Percentiles rank a stretch among this genome's conserved stretches.
Conservation (phyloP, 176 grass and related monocot genomes). For the Carex littledalei region DNA sequence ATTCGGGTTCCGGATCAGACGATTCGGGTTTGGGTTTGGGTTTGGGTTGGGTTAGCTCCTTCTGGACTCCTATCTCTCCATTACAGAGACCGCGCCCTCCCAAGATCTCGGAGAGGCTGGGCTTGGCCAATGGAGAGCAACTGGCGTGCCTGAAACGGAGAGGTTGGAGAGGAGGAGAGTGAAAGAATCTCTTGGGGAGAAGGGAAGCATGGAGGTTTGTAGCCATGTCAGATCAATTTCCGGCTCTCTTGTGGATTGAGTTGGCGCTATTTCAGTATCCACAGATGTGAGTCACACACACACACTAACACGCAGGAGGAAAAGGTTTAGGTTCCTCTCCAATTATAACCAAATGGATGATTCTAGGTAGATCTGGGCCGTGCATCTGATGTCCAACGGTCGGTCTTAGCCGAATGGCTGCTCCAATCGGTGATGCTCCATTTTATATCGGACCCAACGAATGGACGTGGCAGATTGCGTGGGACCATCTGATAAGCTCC, state of each 20-base stretch:
- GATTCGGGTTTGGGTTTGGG: no score
- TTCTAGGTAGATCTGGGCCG: background rate
- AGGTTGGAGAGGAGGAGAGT: background rate
- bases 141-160: background rate
- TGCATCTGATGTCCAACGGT: background rate
- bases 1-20: background rate
- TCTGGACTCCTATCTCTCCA: constrained; percentile 7
- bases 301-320: background rate
- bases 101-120: background rate
- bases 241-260: background rate
- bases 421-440: no score
- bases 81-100: constrained; percentile 14
- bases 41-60: constrained; percentile 15
- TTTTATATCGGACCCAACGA: background rate
- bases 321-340: background rate
- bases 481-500: no score
- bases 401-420: no score
- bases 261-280: background rate
- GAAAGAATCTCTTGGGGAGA: constrained; percentile 12
- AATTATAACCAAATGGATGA: background rate
- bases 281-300: no score
- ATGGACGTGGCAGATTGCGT: background rate
- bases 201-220: constrained; percentile 2
- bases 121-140: background rate
- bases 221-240: background rate